A percentile compares a stretch with the other conserved stretches of the same genome.
Conservation (phyloP, 345 rosid species). For the Rhizophora apiculata region DNA sequence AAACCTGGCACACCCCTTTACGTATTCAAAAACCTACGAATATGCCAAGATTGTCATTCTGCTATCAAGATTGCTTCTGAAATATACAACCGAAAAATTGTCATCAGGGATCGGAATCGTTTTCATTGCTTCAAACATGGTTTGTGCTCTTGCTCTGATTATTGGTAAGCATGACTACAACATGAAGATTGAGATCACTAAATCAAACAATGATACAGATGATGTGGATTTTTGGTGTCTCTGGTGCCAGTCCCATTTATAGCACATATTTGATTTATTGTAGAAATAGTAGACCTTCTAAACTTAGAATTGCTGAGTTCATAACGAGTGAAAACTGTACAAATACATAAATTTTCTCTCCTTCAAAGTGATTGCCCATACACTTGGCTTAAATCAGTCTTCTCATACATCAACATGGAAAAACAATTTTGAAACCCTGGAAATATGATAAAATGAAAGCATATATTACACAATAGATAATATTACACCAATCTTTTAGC, state of each 20-base stretch:
- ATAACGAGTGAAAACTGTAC: too few relatives aligned
- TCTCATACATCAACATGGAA: background rate
- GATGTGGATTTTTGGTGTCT: too few relatives aligned
- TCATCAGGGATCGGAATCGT: conserved; percentile 75
- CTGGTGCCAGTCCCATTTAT: too few relatives aligned
- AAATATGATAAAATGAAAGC: background rate
- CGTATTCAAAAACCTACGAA: conserved; percentile 70
- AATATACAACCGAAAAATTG: conserved; percentile 56
- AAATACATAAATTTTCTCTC: too few relatives aligned
- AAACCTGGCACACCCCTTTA: conserved; percentile 43
- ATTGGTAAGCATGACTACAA: conserved; percentile 47
- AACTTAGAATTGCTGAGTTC: too few relatives aligned
- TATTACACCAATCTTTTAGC: background rate
- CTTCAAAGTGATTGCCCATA: too few relatives aligned
- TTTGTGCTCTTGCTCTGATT: conserved; percentile 74
- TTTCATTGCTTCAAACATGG: conserved; percentile 72
- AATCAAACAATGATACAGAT: too few relatives aligned
- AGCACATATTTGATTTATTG: too few relatives aligned
- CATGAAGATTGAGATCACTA: too few relatives aligned
- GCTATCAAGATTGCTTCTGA: conserved; percentile 62
- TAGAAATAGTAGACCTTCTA: too few relatives aligned
- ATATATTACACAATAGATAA: background rate
- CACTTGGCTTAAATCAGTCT: too few relatives aligned
- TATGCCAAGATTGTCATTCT: conserved; percentile 74
- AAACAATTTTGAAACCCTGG: too few relatives aligned